Conservation (phyloP, 2,329 filamentous ascomycete genomes). For the Colletotrichum filicis region DNA sequence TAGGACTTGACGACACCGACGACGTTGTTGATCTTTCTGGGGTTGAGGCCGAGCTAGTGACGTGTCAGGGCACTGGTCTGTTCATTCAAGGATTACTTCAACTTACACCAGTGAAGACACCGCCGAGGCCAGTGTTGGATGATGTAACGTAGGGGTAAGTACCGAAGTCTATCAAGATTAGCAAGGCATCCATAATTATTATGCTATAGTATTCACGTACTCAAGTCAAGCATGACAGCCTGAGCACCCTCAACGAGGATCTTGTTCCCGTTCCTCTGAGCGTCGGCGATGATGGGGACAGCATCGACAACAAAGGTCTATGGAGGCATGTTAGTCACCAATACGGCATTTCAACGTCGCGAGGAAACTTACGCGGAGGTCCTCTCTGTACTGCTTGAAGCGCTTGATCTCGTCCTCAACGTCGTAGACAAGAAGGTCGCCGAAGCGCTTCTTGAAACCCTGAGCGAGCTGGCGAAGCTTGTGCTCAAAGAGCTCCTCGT, state of each 20-base stretch:
- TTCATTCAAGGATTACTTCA: not conserved
- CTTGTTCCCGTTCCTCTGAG: slow-evolving; percentile 66
- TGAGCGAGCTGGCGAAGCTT: slow-evolving; percentile 71
- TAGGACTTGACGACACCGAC: slow-evolving; percentile 78
- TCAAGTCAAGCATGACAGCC: slow-evolving; percentile 67
- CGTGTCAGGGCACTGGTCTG: not conserved
- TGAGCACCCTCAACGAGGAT: slow-evolving; percentile 78
- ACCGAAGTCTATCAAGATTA: slow-evolving; percentile 51
- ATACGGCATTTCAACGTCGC: not conserved
- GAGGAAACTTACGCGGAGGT: slow-evolving; percentile 2
- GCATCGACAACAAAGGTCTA: slow-evolving; percentile 71
- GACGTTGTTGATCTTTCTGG: slow-evolving; percentile 66
- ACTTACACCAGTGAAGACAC: slow-evolving; percentile 33
- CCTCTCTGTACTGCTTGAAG: slow-evolving; percentile 35
- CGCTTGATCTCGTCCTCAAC: slow-evolving; percentile 73
- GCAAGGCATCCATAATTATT: not conserved
- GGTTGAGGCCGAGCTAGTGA: slow-evolving; percentile 64
- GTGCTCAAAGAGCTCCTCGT: slow-evolving; percentile 72
- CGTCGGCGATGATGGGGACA: slow-evolving; percentile 70
- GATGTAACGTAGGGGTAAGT: slow-evolving; percentile 60
- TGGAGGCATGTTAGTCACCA: not conserved
- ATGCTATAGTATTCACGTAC: not conserved
- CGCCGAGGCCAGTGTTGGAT: slow-evolving; percentile 36
- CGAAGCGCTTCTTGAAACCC: slow-evolving; percentile 76
- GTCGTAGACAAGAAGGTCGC: slow-evolving; percentile 72